A percentile compares a stretch with the other conserved stretches of the same genome.
These are phyloP conservation scores for Vigna angularis DNA, from an alignment of 306 rosid species.

Conservation along the genomic window DNA sequence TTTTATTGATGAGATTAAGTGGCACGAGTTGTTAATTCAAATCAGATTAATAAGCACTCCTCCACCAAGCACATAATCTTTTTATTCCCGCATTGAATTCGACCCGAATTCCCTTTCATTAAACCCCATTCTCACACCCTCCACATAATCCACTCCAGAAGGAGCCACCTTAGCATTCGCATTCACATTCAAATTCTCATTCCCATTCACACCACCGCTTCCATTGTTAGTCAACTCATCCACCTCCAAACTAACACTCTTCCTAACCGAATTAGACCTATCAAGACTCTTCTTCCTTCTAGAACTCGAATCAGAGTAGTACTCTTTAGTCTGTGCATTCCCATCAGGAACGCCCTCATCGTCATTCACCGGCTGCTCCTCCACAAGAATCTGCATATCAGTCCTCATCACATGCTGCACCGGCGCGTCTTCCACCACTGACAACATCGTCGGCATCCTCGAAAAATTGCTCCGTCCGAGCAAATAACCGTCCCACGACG, in stretches of 20 bases:
- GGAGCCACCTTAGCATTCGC: slow-evolving; percentile 72
- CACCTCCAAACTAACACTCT: slow-evolving; percentile 56
- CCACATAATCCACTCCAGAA: slow-evolving; percentile 56
- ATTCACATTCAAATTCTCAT: background rate
- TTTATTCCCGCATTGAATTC: slow-evolving; percentile 62
- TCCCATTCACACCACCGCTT: slow-evolving; percentile 3
- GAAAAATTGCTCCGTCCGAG: slow-evolving; percentile 57
- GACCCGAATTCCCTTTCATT: slow-evolving; percentile 60
- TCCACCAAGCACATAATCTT: too few species aligned
- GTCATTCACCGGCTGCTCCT: slow-evolving; percentile 64
- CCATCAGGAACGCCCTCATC: slow-evolving; percentile 73
- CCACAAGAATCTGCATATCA: slow-evolving; percentile 76
- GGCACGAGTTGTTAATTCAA: too few species aligned
- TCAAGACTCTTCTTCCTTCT: slow-evolving; percentile 87
- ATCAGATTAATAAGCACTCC: too few species aligned
- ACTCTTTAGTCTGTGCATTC: slow-evolving; percentile 75
- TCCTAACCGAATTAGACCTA: slow-evolving; percentile 77
- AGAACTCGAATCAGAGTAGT: slow-evolving; percentile 75
- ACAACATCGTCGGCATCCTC: slow-evolving; percentile 88
- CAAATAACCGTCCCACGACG: slow-evolving; percentile 87
- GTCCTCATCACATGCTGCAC: slow-evolving; percentile 55
- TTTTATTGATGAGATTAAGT: too few species aligned
- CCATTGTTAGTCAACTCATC: slow-evolving; percentile 59
- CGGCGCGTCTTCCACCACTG: slow-evolving; percentile 87
- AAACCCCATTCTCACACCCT: slow-evolving; percentile 56